Evolutionary conservation across 2,329 filamentous ascomycete genomes (phyloP).

Genomic region (Colletotrichum sojae): DNA sequence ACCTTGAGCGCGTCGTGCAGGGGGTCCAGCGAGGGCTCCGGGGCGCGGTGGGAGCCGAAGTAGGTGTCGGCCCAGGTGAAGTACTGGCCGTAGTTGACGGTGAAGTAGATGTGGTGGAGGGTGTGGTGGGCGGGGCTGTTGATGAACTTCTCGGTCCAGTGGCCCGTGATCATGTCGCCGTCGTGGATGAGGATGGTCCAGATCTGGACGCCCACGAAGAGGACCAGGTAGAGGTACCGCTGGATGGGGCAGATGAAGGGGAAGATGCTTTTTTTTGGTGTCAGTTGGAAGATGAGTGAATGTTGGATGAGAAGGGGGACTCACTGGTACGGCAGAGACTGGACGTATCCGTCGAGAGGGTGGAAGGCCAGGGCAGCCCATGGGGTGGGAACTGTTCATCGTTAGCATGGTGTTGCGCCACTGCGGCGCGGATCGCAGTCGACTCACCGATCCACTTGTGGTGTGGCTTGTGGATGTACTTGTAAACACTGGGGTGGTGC

Average conservation of each 20-base stretch:
- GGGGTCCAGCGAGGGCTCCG: constrained; percentile 59
- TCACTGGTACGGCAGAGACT: constrained; percentile 59
- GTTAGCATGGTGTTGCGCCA: constrained; percentile 14
- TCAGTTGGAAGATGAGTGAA: too few species aligned
- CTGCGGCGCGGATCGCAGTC: not conserved
- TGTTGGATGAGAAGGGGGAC: constrained; percentile 24
- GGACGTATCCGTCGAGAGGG: constrained; percentile 61
- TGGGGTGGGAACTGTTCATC: constrained; percentile 58
- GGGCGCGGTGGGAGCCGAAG: constrained; percentile 60
- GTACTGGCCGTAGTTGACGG: constrained; percentile 65
- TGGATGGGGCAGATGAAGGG: constrained; percentile 62
- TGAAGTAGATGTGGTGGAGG: constrained; percentile 65
- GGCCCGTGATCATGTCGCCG: constrained; percentile 63
- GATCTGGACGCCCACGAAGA: constrained; percentile 61
- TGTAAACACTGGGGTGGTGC: constrained; percentile 62
- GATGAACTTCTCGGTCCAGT: constrained; percentile 62
- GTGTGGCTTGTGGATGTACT: constrained; percentile 63
- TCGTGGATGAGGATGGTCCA: constrained; percentile 66
- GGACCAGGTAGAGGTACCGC: constrained; percentile 54
- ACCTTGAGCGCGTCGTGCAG: constrained; percentile 59
- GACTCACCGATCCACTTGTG: constrained; percentile 59
- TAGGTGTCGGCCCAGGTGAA: constrained; percentile 63
- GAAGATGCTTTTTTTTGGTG: constrained; percentile 51
- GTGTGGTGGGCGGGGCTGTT: constrained; percentile 65
- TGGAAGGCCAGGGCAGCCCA: constrained; percentile 64